A percentile compares a stretch with the other conserved stretches of the same genome.
These are phyloP conservation scores for Bipolaris cookei DNA, from an alignment of 2,329 filamentous ascomycete genomes.

Conservation along the genomic window DNA sequence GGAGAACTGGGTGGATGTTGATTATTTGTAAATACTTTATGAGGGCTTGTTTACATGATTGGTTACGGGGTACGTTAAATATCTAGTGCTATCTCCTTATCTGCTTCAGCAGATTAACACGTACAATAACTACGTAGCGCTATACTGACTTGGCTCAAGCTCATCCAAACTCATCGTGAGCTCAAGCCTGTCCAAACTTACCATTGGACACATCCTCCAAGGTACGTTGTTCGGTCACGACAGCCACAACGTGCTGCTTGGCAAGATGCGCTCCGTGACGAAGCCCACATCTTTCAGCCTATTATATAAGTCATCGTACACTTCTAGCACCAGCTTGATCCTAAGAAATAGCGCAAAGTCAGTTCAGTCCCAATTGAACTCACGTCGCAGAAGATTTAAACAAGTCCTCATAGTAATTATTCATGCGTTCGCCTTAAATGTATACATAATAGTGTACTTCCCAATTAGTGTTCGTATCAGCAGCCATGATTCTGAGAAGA, in stretches of 20 bases:
- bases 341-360: neutral
- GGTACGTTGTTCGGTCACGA: slow-evolving; percentile 11
- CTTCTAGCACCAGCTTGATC: neutral
- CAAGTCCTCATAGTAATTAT: neutral
- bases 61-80: neutral
- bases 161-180: neutral
- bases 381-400: neutral
- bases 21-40: slow-evolving; percentile 9
- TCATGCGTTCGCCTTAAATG: neutral
- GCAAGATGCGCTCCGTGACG: neutral
- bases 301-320: neutral
- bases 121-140: no score
- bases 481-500: neutral
- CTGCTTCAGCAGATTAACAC: no score
- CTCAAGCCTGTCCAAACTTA: neutral
- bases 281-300: neutral
- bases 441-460: neutral
- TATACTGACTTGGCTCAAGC: neutral
- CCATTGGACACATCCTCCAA: neutral
- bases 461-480: neutral
- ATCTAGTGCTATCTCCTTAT: neutral
- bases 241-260: slow-evolving; percentile 10
- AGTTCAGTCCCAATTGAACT: neutral
- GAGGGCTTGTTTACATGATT: neutral
- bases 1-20: slow-evolving; percentile 27